Percentiles rank a stretch among this genome's conserved stretches.
Conservation (phyloP, 257 asterid genomes). For the Primulina tabacum region DNA sequence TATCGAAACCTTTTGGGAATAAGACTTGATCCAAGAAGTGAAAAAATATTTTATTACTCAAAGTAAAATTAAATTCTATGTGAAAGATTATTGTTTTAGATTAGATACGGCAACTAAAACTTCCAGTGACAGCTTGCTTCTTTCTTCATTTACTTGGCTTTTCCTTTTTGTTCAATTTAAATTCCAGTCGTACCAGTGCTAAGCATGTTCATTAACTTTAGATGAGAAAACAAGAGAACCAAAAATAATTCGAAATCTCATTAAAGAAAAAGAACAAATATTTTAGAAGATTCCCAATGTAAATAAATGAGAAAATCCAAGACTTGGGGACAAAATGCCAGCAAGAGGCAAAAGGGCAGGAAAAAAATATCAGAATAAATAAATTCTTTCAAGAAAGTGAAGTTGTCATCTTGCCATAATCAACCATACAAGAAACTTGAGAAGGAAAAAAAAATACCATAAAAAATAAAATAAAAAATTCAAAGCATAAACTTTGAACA, state of each 20-base stretch:
- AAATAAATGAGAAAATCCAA: neutral
- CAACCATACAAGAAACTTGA: slow-evolving; percentile 9
- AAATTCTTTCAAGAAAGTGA: slow-evolving; percentile 40
- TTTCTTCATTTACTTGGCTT: no score
- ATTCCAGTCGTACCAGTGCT: neutral
- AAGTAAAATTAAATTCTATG: no score
- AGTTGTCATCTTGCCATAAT: slow-evolving; percentile 33
- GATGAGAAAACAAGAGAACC: neutral
- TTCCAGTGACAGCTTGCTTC: neutral
- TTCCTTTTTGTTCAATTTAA: neutral
- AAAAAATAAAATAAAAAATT: neutral
- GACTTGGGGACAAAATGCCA: neutral
- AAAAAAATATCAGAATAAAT: slow-evolving; percentile 18
- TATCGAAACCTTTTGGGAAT: neutral
- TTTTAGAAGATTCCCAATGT: slow-evolving; percentile 6
- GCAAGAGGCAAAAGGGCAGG: slow-evolving; percentile 22
- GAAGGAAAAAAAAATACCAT: neutral
- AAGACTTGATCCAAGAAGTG: neutral
- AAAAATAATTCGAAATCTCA: no score
- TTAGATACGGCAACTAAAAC: neutral
- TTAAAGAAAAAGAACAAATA: neutral
- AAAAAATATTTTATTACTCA: no score
- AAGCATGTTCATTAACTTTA: neutral
- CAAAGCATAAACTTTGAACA: neutral
- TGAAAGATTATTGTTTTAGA: no score